phyloP scores from a whole-genome alignment of 164 flowering plant genomes.

The Nelumbo lutea region DNA sequence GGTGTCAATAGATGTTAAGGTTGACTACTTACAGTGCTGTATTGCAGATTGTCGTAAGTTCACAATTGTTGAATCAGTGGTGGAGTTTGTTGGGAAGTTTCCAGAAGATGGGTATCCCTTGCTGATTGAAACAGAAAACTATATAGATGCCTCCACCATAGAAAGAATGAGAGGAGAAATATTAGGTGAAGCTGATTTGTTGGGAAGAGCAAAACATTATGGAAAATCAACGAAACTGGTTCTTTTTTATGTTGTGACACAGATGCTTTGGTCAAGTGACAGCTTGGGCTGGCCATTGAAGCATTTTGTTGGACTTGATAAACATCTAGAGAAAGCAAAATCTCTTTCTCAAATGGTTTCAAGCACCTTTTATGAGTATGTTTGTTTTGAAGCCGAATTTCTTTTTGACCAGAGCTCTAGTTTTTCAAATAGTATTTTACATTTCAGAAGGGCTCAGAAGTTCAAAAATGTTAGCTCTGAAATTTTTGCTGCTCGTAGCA shows the following conservation, averaged over 20 bases:
- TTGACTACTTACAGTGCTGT: too few relatives aligned
- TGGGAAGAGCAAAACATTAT: conserved; percentile 6
- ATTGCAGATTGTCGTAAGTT: too few relatives aligned
- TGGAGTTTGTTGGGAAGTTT: neutral
- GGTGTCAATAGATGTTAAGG: too few relatives aligned
- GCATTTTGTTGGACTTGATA: neutral
- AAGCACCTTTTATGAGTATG: neutral
- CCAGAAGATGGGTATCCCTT: neutral
- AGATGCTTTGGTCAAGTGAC: neutral
- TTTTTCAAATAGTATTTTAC: neutral
- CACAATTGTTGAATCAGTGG: too few relatives aligned
- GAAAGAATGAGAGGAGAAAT: conserved; percentile 3
- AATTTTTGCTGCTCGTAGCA: conserved; percentile 2
- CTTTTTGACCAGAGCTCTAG: neutral
- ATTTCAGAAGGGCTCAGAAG: conserved; percentile 4
- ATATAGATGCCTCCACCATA: neutral
- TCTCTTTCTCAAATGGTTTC: conserved; percentile 1
- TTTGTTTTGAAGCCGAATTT: neutral
- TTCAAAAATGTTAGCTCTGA: conserved; percentile 3
- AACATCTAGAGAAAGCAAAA: neutral
- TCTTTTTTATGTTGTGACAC: neutral
- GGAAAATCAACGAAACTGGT: neutral
- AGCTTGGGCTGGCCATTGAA: neutral
- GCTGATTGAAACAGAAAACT: neutral
- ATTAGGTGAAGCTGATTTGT: neutral